Base-by-base conservation (phyloP, 1,139 yeast species). In the Nadsonia commutata region DNA sequence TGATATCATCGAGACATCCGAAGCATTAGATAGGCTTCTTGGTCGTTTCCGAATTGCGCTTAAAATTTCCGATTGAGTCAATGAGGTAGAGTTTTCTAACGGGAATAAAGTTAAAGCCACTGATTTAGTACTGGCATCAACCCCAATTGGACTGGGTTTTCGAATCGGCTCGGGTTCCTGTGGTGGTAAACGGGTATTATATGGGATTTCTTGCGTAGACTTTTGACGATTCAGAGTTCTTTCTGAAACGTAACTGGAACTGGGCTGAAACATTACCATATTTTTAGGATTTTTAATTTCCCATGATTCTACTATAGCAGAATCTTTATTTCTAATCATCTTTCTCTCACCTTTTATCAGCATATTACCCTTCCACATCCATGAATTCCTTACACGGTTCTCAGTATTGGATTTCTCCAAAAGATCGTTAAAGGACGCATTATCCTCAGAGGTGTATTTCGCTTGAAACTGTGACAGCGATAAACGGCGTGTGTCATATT, bases 391-490 rank as follows among this genome's bases (percentile, higher is more conserved):
- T 18, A 48, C 49, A 11, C 60, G 33, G 5, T 27, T 27, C 5
- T 27, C 33, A 9, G 9, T 27, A 19, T 49, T 48, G 31, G 52
- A 50, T 17, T 45, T 44, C 22, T 53, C 58, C 19, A 57, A 45
- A 11, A 60, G 40, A 13, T 47, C 46, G 31, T 49, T 46, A 44
- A 58, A 60, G 21, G 61, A 55, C 7, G 52, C 57, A 43, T 60
- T 60, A 44, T 60, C 65, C 43, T 60, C 64, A 2, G 64, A 55
- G 1, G 63, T 60, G 41, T 54, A 52, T 18, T 47, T 51, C 7
- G 52, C 49, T 41, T 58, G 64, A 39, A 53, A 60, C 22, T 51
- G 43, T n/a, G 51, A 49, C 31, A 50, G 36, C 18, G 46, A 36
- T 39, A 40, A 22, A 13, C 38, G 40, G 17, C 47, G 47, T 3